Percentiles rank a stretch among this genome's conserved stretches.
These are phyloP conservation scores for Diaporthe sp. DNA, from an alignment of 2,329 filamentous ascomycete species.

Conservation along the genomic window DNA sequence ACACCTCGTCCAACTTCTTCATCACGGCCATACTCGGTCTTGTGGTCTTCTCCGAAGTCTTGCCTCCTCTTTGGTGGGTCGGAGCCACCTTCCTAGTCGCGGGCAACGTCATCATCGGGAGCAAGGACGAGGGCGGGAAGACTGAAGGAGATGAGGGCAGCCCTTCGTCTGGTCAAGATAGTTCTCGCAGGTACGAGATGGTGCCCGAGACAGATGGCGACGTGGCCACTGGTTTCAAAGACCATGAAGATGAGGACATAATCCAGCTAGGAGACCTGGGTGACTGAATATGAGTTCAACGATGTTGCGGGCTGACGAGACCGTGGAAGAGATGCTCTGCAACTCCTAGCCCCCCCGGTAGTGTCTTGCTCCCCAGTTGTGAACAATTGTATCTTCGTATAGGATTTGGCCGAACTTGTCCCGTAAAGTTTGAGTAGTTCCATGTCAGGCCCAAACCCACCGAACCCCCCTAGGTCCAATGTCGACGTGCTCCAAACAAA, in stretches of 20 bases:
- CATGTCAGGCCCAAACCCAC: neutral
- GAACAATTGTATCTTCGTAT: neutral
- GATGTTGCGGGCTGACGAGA: neutral
- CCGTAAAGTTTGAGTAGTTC: too few species aligned
- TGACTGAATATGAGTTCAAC: neutral
- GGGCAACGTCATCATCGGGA: slow-evolving; percentile 82
- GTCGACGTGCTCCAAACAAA: neutral
- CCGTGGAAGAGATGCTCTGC: neutral
- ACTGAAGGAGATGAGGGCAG: slow-evolving; percentile 33
- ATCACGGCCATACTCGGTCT: slow-evolving; percentile 78
- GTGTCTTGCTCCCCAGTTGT: neutral
- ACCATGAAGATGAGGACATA: slow-evolving; percentile 42
- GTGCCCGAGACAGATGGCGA: slow-evolving; percentile 41
- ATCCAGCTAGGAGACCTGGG: slow-evolving; percentile 37
- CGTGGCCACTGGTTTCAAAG: slow-evolving; percentile 20
- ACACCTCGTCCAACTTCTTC: slow-evolving; percentile 85
- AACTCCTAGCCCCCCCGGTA: neutral
- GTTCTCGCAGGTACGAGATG: slow-evolving; percentile 41
- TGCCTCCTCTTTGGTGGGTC: slow-evolving; percentile 81
- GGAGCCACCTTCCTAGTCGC: slow-evolving; percentile 78
- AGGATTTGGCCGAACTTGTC: too few species aligned
- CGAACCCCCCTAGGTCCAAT: neutral
- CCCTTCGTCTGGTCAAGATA: slow-evolving; percentile 39
- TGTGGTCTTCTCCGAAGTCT: slow-evolving; percentile 75
- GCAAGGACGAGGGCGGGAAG: slow-evolving; percentile 65